phyloP scores from a whole-genome alignment of 140 eudicot species.

The Cichorium intybus region DNA sequence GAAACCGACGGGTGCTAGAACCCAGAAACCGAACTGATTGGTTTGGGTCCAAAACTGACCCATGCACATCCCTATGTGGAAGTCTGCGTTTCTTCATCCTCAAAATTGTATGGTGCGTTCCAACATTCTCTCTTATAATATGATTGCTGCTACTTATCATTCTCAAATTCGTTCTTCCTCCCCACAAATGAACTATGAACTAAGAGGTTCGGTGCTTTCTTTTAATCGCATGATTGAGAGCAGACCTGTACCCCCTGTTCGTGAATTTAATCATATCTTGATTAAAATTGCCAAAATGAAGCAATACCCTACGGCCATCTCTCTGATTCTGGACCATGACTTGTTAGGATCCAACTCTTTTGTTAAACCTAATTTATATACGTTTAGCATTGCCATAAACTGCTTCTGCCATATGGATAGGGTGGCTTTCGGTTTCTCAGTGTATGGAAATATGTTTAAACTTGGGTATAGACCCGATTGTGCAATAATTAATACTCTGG shows the following conservation, averaged over 20 bases:
- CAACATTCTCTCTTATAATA: slow-evolving; percentile 5
- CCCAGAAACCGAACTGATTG: too few species aligned
- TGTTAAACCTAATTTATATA: slow-evolving; percentile 29
- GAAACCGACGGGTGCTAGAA: too few species aligned
- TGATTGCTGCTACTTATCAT: slow-evolving; percentile 4
- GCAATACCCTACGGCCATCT: slow-evolving; percentile 26
- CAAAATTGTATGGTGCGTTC: slow-evolving; percentile 6
- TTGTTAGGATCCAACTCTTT: slow-evolving; percentile 17
- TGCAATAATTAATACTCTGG: slow-evolving; percentile 16
- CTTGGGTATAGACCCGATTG: slow-evolving; percentile 30
- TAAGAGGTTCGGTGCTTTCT: slow-evolving; percentile 1
- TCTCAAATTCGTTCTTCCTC: background rate
- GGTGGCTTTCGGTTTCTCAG: slow-evolving; percentile 33
- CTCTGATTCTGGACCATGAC: slow-evolving; percentile 23
- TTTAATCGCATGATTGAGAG: slow-evolving; percentile 22
- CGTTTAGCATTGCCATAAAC: slow-evolving; percentile 37
- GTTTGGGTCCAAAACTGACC: too few species aligned
- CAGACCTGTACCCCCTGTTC: slow-evolving; percentile 20
- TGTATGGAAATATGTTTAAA: slow-evolving; percentile 35
- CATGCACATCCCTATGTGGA: too few species aligned
- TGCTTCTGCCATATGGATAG: slow-evolving; percentile 33
- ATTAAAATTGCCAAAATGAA: slow-evolving; percentile 29
- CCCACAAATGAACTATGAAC: slow-evolving; percentile 12
- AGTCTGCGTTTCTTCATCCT: slow-evolving; percentile 1
- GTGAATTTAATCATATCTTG: slow-evolving; percentile 20